Evolutionary conservation across 2,329 filamentous ascomycete genomes (phyloP).

Genomic region (Talaromyces funiculosus): DNA sequence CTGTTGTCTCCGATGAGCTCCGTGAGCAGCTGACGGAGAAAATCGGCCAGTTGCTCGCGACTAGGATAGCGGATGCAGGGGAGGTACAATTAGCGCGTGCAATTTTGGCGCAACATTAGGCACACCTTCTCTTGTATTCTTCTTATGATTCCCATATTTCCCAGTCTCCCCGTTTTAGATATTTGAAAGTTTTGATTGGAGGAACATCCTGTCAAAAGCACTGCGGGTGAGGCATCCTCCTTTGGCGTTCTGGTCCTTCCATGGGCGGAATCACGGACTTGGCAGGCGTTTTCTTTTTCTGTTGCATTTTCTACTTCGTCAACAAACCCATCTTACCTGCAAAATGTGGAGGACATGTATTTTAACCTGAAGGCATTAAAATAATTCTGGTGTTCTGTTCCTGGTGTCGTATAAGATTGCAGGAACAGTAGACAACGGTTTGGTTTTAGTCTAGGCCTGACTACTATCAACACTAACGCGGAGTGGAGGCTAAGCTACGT

Average conservation of each 20-base stretch:
- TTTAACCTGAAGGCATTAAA: background rate
- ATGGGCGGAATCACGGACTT: background rate
- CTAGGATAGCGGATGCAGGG: conserved; percentile 36
- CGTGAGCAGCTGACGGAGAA: conserved; percentile 33
- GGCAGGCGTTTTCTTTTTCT: background rate
- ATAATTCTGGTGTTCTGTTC: background rate
- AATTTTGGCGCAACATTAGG: conserved; percentile 26
- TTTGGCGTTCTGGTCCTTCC: conserved; percentile 1
- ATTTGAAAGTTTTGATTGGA: background rate
- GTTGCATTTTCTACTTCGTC: background rate
- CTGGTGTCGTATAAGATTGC: background rate
- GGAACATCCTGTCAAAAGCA: background rate
- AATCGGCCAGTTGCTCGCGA: conserved; percentile 39
- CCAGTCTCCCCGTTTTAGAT: background rate
- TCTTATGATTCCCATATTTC: background rate
- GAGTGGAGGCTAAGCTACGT: conserved; percentile 5
- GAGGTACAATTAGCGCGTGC: conserved; percentile 36
- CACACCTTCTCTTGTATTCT: background rate
- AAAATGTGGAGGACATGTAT: background rate
- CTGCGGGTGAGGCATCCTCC: background rate
- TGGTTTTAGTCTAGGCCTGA: background rate
- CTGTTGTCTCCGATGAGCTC: conserved; percentile 33
- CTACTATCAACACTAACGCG: background rate
- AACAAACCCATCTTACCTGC: background rate
- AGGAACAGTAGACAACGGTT: background rate